Percentiles rank a stretch among this genome's conserved stretches.
These are phyloP conservation scores for Rubroboletus pulcherrimus DNA, from an alignment of 768 basidiomycete species.

Conservation along the genomic window DNA sequence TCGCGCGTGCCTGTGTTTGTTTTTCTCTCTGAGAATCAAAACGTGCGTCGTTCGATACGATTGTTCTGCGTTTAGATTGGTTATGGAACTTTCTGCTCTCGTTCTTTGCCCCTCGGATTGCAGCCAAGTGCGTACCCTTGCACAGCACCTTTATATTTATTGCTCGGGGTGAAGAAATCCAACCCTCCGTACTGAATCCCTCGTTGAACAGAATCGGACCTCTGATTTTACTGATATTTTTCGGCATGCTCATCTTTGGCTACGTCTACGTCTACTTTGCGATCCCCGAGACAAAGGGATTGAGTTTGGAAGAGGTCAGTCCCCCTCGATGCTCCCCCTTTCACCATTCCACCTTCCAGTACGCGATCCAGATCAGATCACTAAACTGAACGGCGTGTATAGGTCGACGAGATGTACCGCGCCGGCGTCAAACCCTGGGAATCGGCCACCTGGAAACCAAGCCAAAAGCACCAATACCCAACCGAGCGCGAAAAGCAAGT, in stretches of 20 bases:
- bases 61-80: slow-evolving; percentile 39
- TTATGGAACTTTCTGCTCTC: slow-evolving; percentile 72
- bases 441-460: slow-evolving; percentile 53
- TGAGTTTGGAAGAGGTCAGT: slow-evolving; percentile 64
- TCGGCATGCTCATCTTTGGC: slow-evolving; percentile 67
- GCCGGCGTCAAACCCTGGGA: slow-evolving; percentile 62
- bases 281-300: slow-evolving; percentile 78
- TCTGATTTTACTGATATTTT: slow-evolving; percentile 74
- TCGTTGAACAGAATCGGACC: slow-evolving; percentile 53
- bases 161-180: background rate
- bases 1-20: background rate
- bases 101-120: slow-evolving; percentile 70
- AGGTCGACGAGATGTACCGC: slow-evolving; percentile 74
- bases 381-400: slow-evolving; percentile 13
- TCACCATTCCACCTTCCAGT: too few species aligned
- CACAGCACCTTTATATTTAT: background rate
- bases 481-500: slow-evolving; percentile 1
- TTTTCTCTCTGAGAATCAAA: background rate
- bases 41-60: background rate
- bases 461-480: slow-evolving; percentile 29
- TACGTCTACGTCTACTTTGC: slow-evolving; percentile 73
- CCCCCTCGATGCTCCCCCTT: background rate
- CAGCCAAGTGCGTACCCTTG: slow-evolving; percentile 37
- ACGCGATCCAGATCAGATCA: background rate
- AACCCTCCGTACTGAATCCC: background rate